phyloP scores from a whole-genome alignment of 352 stramenopile species.

The Globisporangium splendens region DNA sequence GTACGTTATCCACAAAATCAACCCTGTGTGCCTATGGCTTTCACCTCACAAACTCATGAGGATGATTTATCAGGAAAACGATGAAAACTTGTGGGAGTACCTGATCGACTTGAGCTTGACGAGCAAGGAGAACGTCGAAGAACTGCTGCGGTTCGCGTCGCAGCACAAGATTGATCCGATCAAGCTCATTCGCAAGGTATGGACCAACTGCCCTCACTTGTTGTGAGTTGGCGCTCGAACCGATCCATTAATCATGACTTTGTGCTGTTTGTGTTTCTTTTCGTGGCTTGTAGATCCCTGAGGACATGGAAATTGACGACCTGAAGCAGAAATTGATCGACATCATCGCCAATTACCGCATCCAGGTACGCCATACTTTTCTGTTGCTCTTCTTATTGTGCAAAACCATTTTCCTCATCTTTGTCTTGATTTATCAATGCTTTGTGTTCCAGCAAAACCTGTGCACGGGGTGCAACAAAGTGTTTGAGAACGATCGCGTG shows the following conservation, averaged over 20 bases:
- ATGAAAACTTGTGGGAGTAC: conserved; percentile 78
- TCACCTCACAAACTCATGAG: neutral
- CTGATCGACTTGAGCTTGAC: conserved; percentile 78
- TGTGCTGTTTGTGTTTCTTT: neutral
- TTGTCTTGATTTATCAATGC: neutral
- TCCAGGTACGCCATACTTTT: conserved; percentile 44
- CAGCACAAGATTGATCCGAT: conserved; percentile 86
- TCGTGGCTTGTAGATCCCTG: conserved; percentile 46
- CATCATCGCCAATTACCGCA: conserved; percentile 77
- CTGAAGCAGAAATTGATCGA: conserved; percentile 79
- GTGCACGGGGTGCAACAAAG: conserved; percentile 68
- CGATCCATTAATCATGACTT: no score
- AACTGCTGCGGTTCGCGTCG: conserved; percentile 64
- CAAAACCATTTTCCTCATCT: no score
- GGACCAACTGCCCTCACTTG: neutral
- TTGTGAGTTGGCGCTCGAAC: no score
- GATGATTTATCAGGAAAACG: conserved; percentile 36
- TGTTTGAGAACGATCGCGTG: conserved; percentile 76
- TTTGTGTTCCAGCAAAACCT: conserved; percentile 61
- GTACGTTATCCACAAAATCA: conserved; percentile 7
- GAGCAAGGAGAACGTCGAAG: conserved; percentile 70
- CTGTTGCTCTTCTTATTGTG: neutral
- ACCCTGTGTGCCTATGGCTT: neutral
- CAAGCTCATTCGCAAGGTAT: conserved; percentile 80
- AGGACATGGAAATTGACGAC: conserved; percentile 79